These are phyloP conservation scores for Flaveria linearis DNA, from an alignment of 129 eudicot genomes.

Conservation along the genomic window DNA sequence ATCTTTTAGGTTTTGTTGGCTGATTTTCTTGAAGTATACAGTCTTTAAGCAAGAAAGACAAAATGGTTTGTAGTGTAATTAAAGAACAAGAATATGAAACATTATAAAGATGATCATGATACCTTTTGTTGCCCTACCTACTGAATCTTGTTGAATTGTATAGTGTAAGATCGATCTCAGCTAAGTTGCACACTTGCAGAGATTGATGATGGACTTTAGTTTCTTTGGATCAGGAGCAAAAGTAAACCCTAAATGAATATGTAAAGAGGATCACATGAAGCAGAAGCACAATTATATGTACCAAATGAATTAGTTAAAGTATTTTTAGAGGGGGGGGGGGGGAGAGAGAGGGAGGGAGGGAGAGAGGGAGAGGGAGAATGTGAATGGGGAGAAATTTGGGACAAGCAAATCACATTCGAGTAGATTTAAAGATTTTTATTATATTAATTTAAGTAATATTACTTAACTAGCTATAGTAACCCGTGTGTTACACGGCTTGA, in stretches of 20 bases:
- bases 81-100: slow-evolving; percentile 15
- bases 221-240: slow-evolving; percentile 19
- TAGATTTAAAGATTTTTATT: neutral
- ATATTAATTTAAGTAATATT: neutral
- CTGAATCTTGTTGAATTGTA: slow-evolving; percentile 22
- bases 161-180: slow-evolving; percentile 29
- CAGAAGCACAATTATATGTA: slow-evolving; percentile 40
- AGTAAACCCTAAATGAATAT: slow-evolving; percentile 44
- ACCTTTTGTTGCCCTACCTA: slow-evolving; percentile 33
- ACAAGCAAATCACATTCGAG: slow-evolving; percentile 24
- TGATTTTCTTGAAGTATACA: slow-evolving; percentile 3
- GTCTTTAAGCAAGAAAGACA: slow-evolving; percentile 21
- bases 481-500: too few relatives aligned
- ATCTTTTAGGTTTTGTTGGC: slow-evolving; percentile 26
- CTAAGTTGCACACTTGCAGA: slow-evolving; percentile 27
- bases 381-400: slow-evolving; percentile 13
- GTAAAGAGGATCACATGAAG: slow-evolving; percentile 29
- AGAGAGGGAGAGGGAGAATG: slow-evolving; percentile 1
- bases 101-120: slow-evolving; percentile 22
- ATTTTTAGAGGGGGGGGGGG: neutral
- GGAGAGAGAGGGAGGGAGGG: slow-evolving; percentile 5
- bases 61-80: neutral
- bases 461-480: too few relatives aligned
- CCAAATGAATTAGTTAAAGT: slow-evolving; percentile 26
- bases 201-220: slow-evolving; percentile 18